Evolutionary conservation across 2,329 filamentous ascomycete species (phyloP).

Genomic region (Talaromyces marneffei): DNA sequence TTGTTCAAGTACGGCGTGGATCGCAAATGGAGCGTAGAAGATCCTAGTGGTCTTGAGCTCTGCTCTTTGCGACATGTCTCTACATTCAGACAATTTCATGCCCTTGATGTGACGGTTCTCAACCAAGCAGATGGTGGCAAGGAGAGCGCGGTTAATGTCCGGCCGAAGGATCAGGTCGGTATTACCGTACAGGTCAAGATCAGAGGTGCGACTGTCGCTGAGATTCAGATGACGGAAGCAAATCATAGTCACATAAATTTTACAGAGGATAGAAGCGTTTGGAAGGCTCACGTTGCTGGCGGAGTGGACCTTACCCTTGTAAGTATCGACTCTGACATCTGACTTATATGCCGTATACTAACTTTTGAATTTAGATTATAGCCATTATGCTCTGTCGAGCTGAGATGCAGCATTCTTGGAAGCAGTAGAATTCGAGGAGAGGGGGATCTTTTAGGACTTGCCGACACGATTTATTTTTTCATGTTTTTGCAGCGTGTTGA

Average conservation of each 20-base stretch:
- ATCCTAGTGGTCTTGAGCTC: background rate
- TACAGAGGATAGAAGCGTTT: slow-evolving; percentile 4
- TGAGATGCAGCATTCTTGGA: slow-evolving; percentile 3
- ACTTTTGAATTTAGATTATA: background rate
- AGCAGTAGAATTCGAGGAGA: background rate
- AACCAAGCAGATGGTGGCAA: background rate
- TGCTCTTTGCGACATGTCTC: background rate
- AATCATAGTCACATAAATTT: background rate
- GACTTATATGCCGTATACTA: background rate
- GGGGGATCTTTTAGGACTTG: background rate
- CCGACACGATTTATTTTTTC: background rate
- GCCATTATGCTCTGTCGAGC: slow-evolving; percentile 10
- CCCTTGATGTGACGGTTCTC: background rate
- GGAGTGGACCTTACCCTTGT: slow-evolving; percentile 8
- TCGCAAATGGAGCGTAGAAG: background rate
- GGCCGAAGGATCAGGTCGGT: slow-evolving; percentile 1
- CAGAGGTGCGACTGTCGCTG: background rate
- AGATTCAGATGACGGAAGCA: slow-evolving; percentile 1
- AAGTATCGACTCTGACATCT: background rate
- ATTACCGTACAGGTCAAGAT: background rate
- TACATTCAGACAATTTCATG: background rate
- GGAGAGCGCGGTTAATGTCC: background rate
- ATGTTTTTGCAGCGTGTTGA: background rate
- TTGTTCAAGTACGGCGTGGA: background rate
- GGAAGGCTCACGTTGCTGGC: background rate